phyloP scores from a whole-genome alignment of 2,329 filamentous ascomycete species.

The Colletotrichum phormii region DNA sequence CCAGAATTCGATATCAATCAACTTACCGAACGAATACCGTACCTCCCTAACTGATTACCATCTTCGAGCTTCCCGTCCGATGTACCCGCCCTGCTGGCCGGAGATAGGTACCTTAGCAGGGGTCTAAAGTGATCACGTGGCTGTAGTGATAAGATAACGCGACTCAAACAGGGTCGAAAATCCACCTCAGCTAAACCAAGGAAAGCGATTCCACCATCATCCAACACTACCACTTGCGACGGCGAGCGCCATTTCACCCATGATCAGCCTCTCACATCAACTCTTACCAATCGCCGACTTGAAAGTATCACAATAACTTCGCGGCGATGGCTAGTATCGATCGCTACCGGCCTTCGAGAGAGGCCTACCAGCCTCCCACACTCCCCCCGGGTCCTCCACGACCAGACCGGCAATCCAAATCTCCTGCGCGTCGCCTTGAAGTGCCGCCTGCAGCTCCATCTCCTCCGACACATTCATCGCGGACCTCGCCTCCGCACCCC shows the following conservation, averaged over 20 bases:
- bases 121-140: constrained; percentile 26
- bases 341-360: constrained; percentile 67
- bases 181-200: constrained; percentile 19
- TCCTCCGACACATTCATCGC: constrained; percentile 66
- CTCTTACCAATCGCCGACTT: neutral
- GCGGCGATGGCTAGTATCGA: constrained; percentile 69
- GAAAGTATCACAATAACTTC: neutral
- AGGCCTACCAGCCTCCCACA: constrained; percentile 67
- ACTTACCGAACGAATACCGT: neutral
- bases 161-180: constrained; percentile 34
- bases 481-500: constrained; percentile 66
- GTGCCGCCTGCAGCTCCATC: constrained; percentile 72
- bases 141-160: constrained; percentile 41
- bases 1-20: neutral
- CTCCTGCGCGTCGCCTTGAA: constrained; percentile 62
- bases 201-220: neutral
- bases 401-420: constrained; percentile 60
- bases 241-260: constrained; percentile 11
- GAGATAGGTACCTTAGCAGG: neutral
- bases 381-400: constrained; percentile 50
- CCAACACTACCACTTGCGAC: constrained; percentile 23
- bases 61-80: neutral
- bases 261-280: constrained; percentile 21
- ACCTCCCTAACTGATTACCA: neutral
- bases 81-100: neutral